Evolutionary conservation across 225 moss, liverwort and hornwort species (phyloP).

Genomic region (Anthoceros angustus): DNA sequence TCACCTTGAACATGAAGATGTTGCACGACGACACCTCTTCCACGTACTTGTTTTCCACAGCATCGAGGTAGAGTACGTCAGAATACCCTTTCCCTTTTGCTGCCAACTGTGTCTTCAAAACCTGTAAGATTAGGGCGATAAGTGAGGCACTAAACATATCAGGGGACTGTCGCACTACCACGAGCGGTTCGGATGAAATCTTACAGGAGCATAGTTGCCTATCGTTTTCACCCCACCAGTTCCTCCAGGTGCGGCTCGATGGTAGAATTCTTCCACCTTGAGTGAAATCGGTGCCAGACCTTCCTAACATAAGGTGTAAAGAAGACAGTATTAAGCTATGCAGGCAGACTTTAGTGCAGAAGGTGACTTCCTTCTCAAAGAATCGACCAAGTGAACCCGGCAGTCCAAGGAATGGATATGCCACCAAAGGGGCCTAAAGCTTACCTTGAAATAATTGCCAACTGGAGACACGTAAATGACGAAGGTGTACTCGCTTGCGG

Average conservation of each 20-base stretch:
- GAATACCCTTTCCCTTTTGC: constrained; percentile 67
- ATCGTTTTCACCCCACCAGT: constrained; percentile 74
- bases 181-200: not conserved
- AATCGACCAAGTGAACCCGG: too few relatives aligned
- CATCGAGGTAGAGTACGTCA: constrained; percentile 66
- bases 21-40: constrained; percentile 94
- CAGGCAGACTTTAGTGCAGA: too few relatives aligned
- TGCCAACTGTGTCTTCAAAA: constrained; percentile 57
- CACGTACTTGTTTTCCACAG: constrained; percentile 67
- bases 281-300: constrained; percentile 65
- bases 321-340: too few relatives aligned
- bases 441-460: constrained; percentile 69
- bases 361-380: too few relatives aligned
- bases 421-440: not conserved
- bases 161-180: too few relatives aligned
- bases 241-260: constrained; percentile 81
- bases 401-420: too few relatives aligned
- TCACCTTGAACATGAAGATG: constrained; percentile 65
- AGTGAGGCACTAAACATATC: not conserved
- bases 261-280: constrained; percentile 63
- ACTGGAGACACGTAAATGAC: constrained; percentile 80
- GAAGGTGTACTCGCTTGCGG: constrained; percentile 60
- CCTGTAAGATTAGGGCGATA: constrained; percentile 18
- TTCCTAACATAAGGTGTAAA: constrained; percentile 43
- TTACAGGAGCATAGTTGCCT: constrained; percentile 81